Percentiles rank a stretch among this genome's conserved stretches.
Evolutionary conservation across 2,329 filamentous ascomycete genomes (phyloP).

Genomic region (Cladosporium austrohemisphaericum): DNA sequence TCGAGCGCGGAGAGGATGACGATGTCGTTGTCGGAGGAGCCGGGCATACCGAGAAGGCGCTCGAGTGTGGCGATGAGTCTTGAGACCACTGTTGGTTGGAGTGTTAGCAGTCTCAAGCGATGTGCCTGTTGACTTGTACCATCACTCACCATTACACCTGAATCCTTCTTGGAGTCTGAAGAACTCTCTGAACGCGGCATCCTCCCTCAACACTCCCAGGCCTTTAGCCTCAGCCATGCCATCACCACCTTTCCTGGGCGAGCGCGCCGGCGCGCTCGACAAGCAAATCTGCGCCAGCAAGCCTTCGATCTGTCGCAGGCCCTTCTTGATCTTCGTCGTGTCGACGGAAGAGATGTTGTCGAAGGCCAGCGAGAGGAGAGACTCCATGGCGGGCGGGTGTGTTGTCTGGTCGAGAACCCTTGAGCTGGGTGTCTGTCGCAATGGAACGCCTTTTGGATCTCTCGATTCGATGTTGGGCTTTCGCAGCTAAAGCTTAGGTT

Average conservation of each 20-base stretch:
- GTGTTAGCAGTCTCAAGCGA: slow-evolving; percentile 19
- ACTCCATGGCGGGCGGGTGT: slow-evolving; percentile 65
- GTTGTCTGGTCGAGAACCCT: slow-evolving; percentile 2
- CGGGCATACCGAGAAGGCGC: slow-evolving; percentile 75
- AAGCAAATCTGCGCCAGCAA: slow-evolving; percentile 93
- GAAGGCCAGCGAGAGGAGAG: slow-evolving; percentile 85
- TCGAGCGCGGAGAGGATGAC: slow-evolving; percentile 85
- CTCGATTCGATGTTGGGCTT: slow-evolving; percentile 6
- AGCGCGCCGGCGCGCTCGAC: slow-evolving; percentile 43
- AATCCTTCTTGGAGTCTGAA: slow-evolving; percentile 96
- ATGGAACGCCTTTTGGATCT: background rate
- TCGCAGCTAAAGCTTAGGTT: slow-evolving; percentile 10
- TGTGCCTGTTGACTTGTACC: background rate
- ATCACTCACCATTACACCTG: slow-evolving; percentile 75
- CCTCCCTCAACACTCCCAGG: slow-evolving; percentile 67
- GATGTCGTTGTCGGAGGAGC: slow-evolving; percentile 77
- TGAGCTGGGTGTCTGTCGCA: slow-evolving; percentile 1
- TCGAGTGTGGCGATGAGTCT: slow-evolving; percentile 83
- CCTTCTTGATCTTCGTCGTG: slow-evolving; percentile 84
- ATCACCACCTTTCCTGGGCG: slow-evolving; percentile 26
- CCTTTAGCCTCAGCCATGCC: slow-evolving; percentile 47
- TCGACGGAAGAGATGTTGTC: slow-evolving; percentile 95
- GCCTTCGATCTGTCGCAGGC: slow-evolving; percentile 87
- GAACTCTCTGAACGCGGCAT: slow-evolving; percentile 91
- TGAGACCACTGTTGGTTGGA: slow-evolving; percentile 60